Percentiles rank a stretch among this genome's conserved stretches.
phyloP scores from a whole-genome alignment of 2,329 filamentous ascomycete species.

The Ophidiomyces ophidiicola region DNA sequence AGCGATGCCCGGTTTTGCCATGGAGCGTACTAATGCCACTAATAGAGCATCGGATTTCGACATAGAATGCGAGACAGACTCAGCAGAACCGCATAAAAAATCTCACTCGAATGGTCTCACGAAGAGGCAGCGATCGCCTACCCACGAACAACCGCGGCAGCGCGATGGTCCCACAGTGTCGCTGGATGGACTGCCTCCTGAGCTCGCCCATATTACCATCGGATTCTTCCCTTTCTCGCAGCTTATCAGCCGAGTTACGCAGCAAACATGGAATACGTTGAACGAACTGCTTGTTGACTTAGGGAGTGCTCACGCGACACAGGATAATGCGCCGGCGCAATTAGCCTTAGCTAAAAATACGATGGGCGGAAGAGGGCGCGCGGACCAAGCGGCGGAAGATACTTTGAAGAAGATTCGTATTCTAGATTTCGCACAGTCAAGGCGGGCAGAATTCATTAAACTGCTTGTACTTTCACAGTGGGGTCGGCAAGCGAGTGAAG shows the following conservation, averaged over 20 bases:
- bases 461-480: constrained; percentile 81
- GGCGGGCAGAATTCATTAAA: constrained; percentile 84
- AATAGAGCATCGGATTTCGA: neutral
- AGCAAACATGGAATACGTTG: constrained; percentile 70
- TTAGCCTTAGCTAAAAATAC: constrained; percentile 20
- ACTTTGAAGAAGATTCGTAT: constrained; percentile 62
- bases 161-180: neutral
- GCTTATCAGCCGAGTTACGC: constrained; percentile 65
- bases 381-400: constrained; percentile 44
- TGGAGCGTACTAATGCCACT: constrained; percentile 21
- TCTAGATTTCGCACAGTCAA: constrained; percentile 64
- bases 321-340: constrained; percentile 26
- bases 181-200: constrained; percentile 33
- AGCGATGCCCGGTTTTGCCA: constrained; percentile 35
- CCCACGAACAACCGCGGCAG: neutral
- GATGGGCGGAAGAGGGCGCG: constrained; percentile 12
- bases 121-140: neutral
- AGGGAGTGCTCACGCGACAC: constrained; percentile 52
- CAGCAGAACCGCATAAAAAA: constrained; percentile 1
- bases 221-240: constrained; percentile 64
- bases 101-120: constrained; percentile 2
- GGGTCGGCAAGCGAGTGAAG: constrained; percentile 65
- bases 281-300: constrained; percentile 57
- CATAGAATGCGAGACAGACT: neutral
- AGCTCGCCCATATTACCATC: constrained; percentile 56